Percentiles rank a stretch among this genome's conserved stretches.
phyloP scores from a whole-genome alignment of 75 land plant species.

The Adiantum capillusveneris region DNA sequence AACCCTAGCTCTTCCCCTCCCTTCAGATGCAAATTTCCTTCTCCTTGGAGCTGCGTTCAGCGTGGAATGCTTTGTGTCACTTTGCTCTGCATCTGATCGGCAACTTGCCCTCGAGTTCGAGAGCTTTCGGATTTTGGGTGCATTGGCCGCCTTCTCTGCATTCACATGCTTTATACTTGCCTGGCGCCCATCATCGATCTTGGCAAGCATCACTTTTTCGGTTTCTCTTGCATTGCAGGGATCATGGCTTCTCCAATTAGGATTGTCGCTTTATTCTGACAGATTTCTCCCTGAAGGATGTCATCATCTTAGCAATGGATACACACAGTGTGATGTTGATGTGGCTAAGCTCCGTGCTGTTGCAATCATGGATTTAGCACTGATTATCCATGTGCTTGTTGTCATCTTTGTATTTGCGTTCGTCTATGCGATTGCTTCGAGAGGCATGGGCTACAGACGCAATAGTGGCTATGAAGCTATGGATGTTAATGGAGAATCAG shows the following conservation, averaged over 20 bases:
- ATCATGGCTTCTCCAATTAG: slow-evolving; percentile 55
- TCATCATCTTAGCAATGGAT: slow-evolving; percentile 18
- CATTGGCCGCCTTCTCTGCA: slow-evolving; percentile 30
- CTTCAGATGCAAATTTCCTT: slow-evolving; percentile 27
- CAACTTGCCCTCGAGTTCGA: slow-evolving; percentile 17
- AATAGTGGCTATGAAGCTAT: slow-evolving; percentile 19
- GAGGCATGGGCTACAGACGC: slow-evolving; percentile 12
- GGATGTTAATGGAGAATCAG: slow-evolving; percentile 10
- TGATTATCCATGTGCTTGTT: slow-evolving; percentile 36
- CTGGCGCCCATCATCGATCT: slow-evolving; percentile 32
- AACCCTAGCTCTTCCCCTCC: slow-evolving; percentile 16
- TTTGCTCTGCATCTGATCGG: slow-evolving; percentile 10
- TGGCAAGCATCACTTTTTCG: slow-evolving; percentile 44
- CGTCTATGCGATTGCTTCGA: slow-evolving; percentile 27
- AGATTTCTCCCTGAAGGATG: slow-evolving; percentile 48
- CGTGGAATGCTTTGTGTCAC: slow-evolving; percentile 27
- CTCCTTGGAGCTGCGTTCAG: slow-evolving; percentile 37
- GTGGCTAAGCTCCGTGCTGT: slow-evolving; percentile 39
- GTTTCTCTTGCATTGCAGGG: slow-evolving; percentile 47
- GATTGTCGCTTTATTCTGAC: slow-evolving; percentile 47
- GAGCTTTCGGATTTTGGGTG: slow-evolving; percentile 24
- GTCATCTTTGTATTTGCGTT: slow-evolving; percentile 25
- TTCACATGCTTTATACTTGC: slow-evolving; percentile 26
- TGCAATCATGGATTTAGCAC: slow-evolving; percentile 45
- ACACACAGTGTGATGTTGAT: slow-evolving; percentile 41